Conservation (phyloP, 2,329 filamentous ascomycete species). For the Phialocephala subalpina region DNA sequence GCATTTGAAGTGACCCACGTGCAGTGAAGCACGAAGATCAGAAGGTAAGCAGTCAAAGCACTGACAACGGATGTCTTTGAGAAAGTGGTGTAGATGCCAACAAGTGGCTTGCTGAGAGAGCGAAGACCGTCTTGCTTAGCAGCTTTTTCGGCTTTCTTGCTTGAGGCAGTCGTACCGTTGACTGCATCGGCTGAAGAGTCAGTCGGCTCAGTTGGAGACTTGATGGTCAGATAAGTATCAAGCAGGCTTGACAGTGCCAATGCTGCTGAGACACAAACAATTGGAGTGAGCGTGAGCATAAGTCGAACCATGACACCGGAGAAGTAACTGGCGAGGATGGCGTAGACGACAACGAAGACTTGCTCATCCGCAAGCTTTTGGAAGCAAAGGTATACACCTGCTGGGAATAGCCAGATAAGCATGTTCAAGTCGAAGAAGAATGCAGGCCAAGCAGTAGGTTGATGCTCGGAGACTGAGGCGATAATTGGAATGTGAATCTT, state of each 20-base stretch:
- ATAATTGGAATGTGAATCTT: conserved; percentile 99
- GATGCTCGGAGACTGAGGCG: conserved; percentile 98
- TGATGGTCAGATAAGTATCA: conserved; percentile 80
- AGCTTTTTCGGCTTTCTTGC: conserved; percentile 56
- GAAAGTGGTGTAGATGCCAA: conserved; percentile 83
- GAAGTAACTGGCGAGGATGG: conserved; percentile 97
- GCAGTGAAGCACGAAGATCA: conserved; percentile 96
- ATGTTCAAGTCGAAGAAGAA: conserved; percentile 99
- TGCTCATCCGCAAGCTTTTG: conserved; percentile 93
- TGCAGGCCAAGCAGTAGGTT: conserved; percentile 97
- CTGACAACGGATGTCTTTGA: conserved; percentile 83
- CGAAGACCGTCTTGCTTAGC: conserved; percentile 66
- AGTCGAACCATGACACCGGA: conserved; percentile 99
- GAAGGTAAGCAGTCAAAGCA: conserved; percentile 78
- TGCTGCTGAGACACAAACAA: conserved; percentile 94
- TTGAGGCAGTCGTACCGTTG: conserved; percentile 50
- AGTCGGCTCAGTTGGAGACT: conserved; percentile 64
- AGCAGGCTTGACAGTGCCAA: conserved; percentile 88
- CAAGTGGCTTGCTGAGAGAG: conserved; percentile 73
- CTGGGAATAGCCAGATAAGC: conserved; percentile 98
- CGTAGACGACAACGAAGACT: conserved; percentile 96
- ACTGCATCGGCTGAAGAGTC: conserved; percentile 51
- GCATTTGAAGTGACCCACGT: conserved; percentile 99
- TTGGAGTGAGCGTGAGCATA: conserved; percentile 96
- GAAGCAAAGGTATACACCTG: conserved; percentile 98